These are phyloP conservation scores for Stenocarpella maydis DNA, from an alignment of 2,329 filamentous ascomycete genomes.

Conservation along the genomic window DNA sequence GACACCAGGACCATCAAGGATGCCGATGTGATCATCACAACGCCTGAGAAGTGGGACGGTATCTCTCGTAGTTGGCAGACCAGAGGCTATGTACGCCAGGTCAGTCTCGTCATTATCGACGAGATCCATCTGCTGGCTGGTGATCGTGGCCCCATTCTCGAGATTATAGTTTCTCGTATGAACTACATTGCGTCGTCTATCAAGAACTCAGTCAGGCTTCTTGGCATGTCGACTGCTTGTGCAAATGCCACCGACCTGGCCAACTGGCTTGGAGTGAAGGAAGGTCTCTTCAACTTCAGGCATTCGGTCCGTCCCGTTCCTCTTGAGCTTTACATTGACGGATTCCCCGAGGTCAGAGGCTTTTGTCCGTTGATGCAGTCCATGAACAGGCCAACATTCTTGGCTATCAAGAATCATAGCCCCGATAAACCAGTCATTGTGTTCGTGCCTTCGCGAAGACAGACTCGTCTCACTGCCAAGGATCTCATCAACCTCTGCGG, in stretches of 20 bases:
- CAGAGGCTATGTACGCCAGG: slow-evolving; percentile 92
- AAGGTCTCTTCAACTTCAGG: slow-evolving; percentile 94
- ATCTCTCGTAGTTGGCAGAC: slow-evolving; percentile 99
- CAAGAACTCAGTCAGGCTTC: slow-evolving; percentile 84
- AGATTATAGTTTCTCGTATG: slow-evolving; percentile 95
- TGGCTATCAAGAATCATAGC: slow-evolving; percentile 96
- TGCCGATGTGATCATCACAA: slow-evolving; percentile 97
- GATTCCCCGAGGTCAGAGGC: slow-evolving; percentile 91
- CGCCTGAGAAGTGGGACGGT: slow-evolving; percentile 99
- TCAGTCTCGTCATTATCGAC: slow-evolving; percentile 96
- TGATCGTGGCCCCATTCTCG: slow-evolving; percentile 94
- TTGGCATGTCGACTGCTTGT: slow-evolving; percentile 99
- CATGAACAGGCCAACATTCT: slow-evolving; percentile 96
- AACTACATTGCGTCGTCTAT: slow-evolving; percentile 98
- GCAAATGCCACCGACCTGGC: slow-evolving; percentile 93
- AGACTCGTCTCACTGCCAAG: slow-evolving; percentile 93
- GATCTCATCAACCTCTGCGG: slow-evolving; percentile 97
- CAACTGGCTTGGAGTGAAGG: slow-evolving; percentile 97
- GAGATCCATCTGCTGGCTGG: slow-evolving; percentile 98
- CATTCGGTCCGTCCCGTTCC: slow-evolving; percentile 97
- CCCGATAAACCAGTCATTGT: slow-evolving; percentile 98
- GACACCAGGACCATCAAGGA: slow-evolving; percentile 95
- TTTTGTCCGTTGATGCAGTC: slow-evolving; percentile 99
- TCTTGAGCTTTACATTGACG: slow-evolving; percentile 95
- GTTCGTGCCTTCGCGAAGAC: slow-evolving; percentile 93